These are phyloP conservation scores for Tetrahymena elliotti DNA, from an alignment of 73 alveolate species.

Conservation along the genomic window DNA sequence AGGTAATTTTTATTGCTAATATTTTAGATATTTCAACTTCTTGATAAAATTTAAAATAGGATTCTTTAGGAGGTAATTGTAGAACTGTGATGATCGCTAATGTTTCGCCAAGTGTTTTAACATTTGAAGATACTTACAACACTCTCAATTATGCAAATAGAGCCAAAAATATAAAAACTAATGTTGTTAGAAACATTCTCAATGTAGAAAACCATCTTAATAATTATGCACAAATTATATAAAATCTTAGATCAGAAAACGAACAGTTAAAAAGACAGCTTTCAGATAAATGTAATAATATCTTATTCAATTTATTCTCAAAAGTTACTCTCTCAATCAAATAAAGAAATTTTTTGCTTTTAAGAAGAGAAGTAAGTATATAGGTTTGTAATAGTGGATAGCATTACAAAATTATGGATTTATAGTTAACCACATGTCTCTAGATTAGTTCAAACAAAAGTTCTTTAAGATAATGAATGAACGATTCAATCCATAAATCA, in stretches of 20 bases:
- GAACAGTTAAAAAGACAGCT: slow-evolving; percentile 13
- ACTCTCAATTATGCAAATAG: slow-evolving; percentile 99
- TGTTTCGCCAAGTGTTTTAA: slow-evolving; percentile 77
- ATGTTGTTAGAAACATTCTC: slow-evolving; percentile 81
- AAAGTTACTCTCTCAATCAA: no score
- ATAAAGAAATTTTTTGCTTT: no score
- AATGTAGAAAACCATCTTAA: slow-evolving; percentile 94
- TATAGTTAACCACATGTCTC: no score
- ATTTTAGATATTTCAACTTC: background rate
- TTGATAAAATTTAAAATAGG: slow-evolving; percentile 45
- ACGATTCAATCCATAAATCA: no score
- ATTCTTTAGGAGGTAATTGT: slow-evolving; percentile 99
- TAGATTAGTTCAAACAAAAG: no score
- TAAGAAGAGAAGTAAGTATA: no score
- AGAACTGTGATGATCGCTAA: slow-evolving; percentile 99
- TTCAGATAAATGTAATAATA: background rate
- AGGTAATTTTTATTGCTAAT: background rate
- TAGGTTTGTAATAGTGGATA: no score
- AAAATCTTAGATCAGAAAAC: slow-evolving; percentile 73
- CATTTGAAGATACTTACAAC: slow-evolving; percentile 98
- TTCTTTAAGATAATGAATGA: no score
- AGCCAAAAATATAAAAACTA: slow-evolving; percentile 97
- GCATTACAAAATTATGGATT: no score
- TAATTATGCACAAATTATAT: slow-evolving; percentile 89
- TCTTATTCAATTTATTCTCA: background rate